Evolutionary conservation across 2,329 filamentous ascomycete genomes (phyloP).

Genomic region (Sodiomyces alkalinus): DNA sequence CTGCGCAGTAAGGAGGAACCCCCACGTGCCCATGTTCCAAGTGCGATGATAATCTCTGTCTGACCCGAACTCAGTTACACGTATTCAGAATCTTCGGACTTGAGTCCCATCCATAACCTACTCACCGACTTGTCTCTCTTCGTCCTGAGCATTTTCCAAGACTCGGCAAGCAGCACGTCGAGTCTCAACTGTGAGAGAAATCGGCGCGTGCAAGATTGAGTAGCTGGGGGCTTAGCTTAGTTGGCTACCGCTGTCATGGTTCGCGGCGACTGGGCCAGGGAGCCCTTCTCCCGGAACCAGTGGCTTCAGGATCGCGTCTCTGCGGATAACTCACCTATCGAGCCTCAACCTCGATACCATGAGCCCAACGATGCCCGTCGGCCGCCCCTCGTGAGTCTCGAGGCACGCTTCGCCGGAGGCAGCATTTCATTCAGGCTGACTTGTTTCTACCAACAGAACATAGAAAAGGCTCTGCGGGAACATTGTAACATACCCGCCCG

Average conservation of each 20-base stretch:
- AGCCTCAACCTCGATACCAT: constrained; percentile 5
- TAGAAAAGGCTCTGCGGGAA: constrained; percentile 34
- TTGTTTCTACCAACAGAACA: constrained; percentile 22
- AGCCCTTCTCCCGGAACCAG: constrained; percentile 19
- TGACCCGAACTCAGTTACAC: too few relatives aligned
- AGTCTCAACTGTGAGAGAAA: constrained; percentile 6
- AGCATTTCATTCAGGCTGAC: not conserved
- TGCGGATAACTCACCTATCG: constrained; percentile 7
- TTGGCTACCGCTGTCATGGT: constrained; percentile 18
- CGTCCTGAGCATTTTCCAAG: too few relatives aligned
- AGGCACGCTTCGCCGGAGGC: not conserved
- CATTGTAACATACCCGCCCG: constrained; percentile 35
- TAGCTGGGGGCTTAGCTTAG: constrained; percentile 1
- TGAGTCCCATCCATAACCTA: too few relatives aligned
- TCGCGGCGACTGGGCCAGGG: constrained; percentile 20
- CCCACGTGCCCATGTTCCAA: too few relatives aligned
- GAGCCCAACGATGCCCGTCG: constrained; percentile 6
- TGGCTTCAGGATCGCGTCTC: constrained; percentile 14
- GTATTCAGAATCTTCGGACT: too few relatives aligned
- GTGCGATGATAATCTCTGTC: too few relatives aligned
- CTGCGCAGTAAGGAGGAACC: too few relatives aligned
- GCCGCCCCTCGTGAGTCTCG: constrained; percentile 6
- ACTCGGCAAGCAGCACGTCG: too few relatives aligned
- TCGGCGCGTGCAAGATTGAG: too few relatives aligned
- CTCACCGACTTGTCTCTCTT: too few relatives aligned